A percentile compares a stretch with the other conserved stretches of the same genome.
Evolutionary conservation across 2,329 filamentous ascomycete genomes (phyloP).

Genomic region (Tolypocladium ophioglossoides): DNA sequence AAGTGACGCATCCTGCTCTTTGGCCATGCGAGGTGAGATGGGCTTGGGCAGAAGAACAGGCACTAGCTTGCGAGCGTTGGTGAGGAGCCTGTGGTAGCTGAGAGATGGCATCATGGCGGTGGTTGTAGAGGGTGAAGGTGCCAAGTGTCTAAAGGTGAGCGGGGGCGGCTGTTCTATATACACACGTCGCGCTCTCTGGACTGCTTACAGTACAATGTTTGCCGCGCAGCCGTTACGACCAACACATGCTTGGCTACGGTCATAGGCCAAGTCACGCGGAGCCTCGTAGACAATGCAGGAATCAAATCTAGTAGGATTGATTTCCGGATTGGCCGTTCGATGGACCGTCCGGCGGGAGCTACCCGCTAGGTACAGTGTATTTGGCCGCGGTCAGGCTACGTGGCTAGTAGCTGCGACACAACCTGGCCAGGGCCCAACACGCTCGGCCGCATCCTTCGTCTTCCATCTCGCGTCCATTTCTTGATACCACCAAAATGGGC

Average conservation of each 20-base stretch:
- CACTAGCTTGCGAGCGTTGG: constrained; percentile 6
- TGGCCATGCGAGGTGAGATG: constrained; percentile 7
- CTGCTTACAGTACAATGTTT: background rate
- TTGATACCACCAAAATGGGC: no score
- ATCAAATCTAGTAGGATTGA: no score
- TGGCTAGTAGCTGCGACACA: no score
- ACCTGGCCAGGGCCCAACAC: no score
- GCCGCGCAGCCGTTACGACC: background rate
- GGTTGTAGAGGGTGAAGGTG: background rate
- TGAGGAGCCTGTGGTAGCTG: constrained; percentile 3
- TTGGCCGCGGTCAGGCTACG: no score
- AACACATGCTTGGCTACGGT: background rate
- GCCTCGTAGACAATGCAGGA: background rate
- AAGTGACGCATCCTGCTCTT: constrained; percentile 6
- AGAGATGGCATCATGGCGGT: constrained; percentile 2
- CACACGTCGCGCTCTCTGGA: background rate
- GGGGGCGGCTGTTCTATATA: no score
- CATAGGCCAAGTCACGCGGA: background rate
- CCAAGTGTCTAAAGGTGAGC: background rate
- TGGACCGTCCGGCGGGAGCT: no score
- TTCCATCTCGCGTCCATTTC: no score
- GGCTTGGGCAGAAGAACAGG: constrained; percentile 7
- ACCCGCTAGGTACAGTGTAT: no score
- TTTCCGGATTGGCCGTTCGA: no score
- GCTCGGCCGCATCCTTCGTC: no score